Evolutionary conservation across 371 early-diverging fungal genomes (phyloP).

Genomic region (Mortierella sp.): DNA sequence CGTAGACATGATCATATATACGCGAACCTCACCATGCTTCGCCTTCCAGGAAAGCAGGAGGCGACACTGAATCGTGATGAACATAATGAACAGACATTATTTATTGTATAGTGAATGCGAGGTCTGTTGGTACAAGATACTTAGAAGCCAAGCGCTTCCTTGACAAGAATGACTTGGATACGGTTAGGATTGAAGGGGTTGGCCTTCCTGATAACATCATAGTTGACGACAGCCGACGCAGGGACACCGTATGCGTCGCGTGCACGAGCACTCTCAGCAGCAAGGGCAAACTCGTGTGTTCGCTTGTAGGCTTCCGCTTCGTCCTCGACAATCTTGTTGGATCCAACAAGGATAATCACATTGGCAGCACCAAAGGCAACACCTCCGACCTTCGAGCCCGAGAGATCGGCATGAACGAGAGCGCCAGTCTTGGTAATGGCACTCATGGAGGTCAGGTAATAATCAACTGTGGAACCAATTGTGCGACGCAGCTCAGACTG

Average conservation of each 20-base stretch:
- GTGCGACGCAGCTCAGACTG: constrained; percentile 47
- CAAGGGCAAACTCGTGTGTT: constrained; percentile 42
- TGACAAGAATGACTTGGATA: constrained; percentile 54
- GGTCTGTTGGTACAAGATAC: background rate
- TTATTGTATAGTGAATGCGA: constrained; percentile 5
- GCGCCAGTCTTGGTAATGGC: constrained; percentile 54
- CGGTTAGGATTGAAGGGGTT: constrained; percentile 52
- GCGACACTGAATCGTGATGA: too few relatives aligned
- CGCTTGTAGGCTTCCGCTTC: constrained; percentile 48
- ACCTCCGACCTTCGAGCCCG: constrained; percentile 53
- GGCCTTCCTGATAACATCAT: constrained; percentile 39
- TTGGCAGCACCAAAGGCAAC: constrained; percentile 50
- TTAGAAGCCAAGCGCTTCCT: constrained; percentile 55
- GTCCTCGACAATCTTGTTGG: constrained; percentile 59
- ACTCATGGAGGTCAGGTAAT: constrained; percentile 45
- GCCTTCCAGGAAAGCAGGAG: too few relatives aligned
- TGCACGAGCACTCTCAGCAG: constrained; percentile 55
- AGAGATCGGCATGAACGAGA: constrained; percentile 48
- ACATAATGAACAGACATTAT: too few relatives aligned
- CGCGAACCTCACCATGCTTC: too few relatives aligned
- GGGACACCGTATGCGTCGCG: constrained; percentile 54
- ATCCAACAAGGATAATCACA: constrained; percentile 52
- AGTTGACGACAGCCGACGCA: constrained; percentile 42
- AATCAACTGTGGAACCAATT: constrained; percentile 47
- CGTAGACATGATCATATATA: too few relatives aligned